A percentile compares a stretch with the other conserved stretches of the same genome.
phyloP scores from a whole-genome alignment of 1,284 basidiomycete genomes.

The Anthracocystis walkeri region DNA sequence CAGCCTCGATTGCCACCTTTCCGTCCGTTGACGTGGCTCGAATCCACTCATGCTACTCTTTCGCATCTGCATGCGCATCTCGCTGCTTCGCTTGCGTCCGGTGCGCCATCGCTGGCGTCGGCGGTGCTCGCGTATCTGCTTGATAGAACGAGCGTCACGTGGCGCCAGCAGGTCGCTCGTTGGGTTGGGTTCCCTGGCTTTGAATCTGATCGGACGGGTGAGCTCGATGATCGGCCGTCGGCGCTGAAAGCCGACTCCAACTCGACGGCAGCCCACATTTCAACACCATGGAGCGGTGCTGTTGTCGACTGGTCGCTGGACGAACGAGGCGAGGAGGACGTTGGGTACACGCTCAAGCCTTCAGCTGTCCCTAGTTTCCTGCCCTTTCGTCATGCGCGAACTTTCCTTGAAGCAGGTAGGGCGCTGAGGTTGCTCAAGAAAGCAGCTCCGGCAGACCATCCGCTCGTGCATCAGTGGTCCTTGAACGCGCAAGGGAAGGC shows the following conservation, averaged over 20 bases:
- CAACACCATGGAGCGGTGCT: conserved; percentile 50
- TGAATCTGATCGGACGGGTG: conserved; percentile 36
- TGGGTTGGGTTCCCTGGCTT: conserved; percentile 60
- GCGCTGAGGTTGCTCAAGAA: conserved; percentile 55
- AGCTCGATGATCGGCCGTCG: conserved; percentile 27
- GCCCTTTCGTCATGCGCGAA: conserved; percentile 37
- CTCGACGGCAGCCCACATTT: conserved; percentile 9
- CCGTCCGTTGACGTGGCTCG: conserved; percentile 36
- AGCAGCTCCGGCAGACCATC: conserved; percentile 54
- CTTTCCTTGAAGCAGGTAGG: conserved; percentile 54
- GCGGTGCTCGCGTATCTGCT: conserved; percentile 47
- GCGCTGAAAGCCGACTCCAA: conserved; percentile 10
- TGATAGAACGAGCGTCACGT: conserved; percentile 42
- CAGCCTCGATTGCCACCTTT: conserved; percentile 38
- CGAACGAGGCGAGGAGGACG: conserved; percentile 54
- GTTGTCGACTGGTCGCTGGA: conserved; percentile 55
- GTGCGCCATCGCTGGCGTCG: conserved; percentile 28
- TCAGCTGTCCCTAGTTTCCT: conserved; percentile 51
- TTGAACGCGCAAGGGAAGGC: conserved; percentile 6
- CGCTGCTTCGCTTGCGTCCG: conserved; percentile 41
- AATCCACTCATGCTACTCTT: conserved; percentile 28
- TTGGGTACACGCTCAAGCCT: conserved; percentile 54
- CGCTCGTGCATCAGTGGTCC: conserved; percentile 43
- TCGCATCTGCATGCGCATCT: conserved; percentile 55
- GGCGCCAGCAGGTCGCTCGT: conserved; percentile 41